Conservation (phyloP, 202 grass and related monocot species). For the Cymbopogon flexuosus region DNA sequence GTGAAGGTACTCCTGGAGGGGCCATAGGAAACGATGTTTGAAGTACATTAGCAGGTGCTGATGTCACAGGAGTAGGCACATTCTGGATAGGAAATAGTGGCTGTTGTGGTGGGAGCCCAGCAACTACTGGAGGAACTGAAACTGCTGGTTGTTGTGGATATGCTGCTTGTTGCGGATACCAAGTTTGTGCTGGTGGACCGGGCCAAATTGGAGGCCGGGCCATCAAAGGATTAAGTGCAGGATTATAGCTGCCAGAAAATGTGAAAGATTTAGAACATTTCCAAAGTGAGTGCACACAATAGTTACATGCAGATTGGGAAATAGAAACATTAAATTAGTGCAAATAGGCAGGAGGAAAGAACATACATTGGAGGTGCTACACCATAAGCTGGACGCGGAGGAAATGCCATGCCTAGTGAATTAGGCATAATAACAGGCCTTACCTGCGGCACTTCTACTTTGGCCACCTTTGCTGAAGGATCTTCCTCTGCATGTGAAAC, state of each 20-base stretch:
- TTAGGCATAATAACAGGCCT: conserved; percentile 54
- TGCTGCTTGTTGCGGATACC: conserved; percentile 61
- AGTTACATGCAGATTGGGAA: background rate
- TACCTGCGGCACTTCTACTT: conserved; percentile 63
- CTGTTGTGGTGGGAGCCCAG: conserved; percentile 51
- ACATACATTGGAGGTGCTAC: conserved; percentile 67
- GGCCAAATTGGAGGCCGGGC: conserved; percentile 60
- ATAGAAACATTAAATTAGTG: background rate
- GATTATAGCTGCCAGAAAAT: conserved; percentile 68
- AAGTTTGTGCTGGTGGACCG: conserved; percentile 45
- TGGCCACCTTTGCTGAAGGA: conserved; percentile 60
- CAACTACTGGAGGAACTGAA: conserved; percentile 43
- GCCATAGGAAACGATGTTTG: conserved; percentile 56
- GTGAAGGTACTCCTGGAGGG: conserved; percentile 55
- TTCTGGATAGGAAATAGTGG: conserved; percentile 94
- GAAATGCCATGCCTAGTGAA: conserved; percentile 50
- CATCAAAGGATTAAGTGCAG: conserved; percentile 60
- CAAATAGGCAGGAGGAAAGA: background rate
- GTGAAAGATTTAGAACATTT: conserved; percentile 12
- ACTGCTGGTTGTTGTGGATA: conserved; percentile 55
- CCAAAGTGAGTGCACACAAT: background rate
- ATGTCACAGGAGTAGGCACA: conserved; percentile 54
- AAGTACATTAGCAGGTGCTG: conserved; percentile 52
- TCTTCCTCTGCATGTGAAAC: conserved; percentile 71
- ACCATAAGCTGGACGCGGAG: conserved; percentile 45